phyloP scores from a whole-genome alignment of 164 flowering plant species.

The Dillenia suffruticosa region DNA sequence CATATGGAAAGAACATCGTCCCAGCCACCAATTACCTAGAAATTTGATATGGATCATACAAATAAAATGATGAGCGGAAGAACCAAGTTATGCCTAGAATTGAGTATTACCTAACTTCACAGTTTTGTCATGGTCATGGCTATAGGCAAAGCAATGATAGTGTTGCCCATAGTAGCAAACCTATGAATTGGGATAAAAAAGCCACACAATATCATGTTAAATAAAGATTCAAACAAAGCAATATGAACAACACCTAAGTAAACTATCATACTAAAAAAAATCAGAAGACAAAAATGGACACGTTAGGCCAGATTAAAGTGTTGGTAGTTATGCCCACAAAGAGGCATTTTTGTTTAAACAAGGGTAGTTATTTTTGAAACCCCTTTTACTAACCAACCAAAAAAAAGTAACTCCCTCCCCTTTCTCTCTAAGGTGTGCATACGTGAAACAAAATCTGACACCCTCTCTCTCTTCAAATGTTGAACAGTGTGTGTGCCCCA shows the following conservation, averaged over 20 bases:
- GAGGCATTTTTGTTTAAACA: no score
- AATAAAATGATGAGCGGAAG: not conserved
- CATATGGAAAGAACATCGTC: constrained; percentile 76
- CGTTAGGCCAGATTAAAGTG: no score
- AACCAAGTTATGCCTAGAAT: not conserved
- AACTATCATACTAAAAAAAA: not conserved
- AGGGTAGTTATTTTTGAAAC: no score
- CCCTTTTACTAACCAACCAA: no score
- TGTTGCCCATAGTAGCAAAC: constrained; percentile 99
- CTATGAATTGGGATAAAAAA: constrained; percentile 24
- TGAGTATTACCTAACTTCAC: constrained; percentile 63
- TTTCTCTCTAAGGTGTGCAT: no score
- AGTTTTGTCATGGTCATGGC: constrained; percentile 73
- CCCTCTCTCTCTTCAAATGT: no score
- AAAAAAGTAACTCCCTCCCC: no score
- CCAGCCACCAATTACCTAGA: constrained; percentile 89
- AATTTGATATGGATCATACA: constrained; percentile 8
- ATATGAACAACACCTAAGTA: not conserved
- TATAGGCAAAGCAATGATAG: constrained; percentile 95
- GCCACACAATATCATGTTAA: no score
- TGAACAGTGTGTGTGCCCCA: no score
- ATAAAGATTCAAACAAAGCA: not conserved
- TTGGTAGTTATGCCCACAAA: no score
- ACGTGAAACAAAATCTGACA: no score
- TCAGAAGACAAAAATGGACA: no score